Evolutionary conservation across 1,139 yeast genomes (phyloP), one percentile per base, ranked within the genome.

Genomic region (Kodamaea anthophila): DNA sequence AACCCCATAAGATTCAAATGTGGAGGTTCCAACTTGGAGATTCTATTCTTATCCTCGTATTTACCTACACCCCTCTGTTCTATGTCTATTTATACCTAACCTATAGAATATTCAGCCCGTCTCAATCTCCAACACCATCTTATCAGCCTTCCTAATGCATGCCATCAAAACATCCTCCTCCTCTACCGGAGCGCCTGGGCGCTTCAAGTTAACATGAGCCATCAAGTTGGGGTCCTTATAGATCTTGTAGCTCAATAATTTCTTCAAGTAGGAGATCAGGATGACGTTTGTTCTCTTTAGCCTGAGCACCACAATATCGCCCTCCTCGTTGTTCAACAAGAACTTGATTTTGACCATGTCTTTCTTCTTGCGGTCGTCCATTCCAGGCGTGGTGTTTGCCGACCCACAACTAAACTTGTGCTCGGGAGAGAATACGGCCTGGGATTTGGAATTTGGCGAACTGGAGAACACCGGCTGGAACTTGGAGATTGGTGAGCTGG

Each of bases 341-440:
- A 61, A 48, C 38, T 61, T 60, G 28, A 61, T 49, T 34, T 60
- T 59, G 27, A 60, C 45, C 37, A 35, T 46, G 29, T 53, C 59
- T 5, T n/a, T 13, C 21, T 28, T 26, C 18, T 16, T 19, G 15
- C 26, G 15, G n/a, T n/a, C n/a, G n/a, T n/a, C n/a, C n/a, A n/a
- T n/a, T n/a, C n/a, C n/a, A n/a, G n/a, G n/a, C n/a, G n/a, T n/a
- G n/a, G n/a, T n/a, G n/a, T n/a, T n/a, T n/a, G n/a, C n/a, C n/a
- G n/a, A n/a, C n/a, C n/a, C n/a, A n/a, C n/a, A n/a, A n/a, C n/a
- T n/a, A n/a, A n/a, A n/a, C n/a, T n/a, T 16, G 8, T 16, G 8
- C 18, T 16, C 8, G 18, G 9, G 18, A 9, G 18, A 6, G 18
- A 16, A 6, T 16, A 6, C 18, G 18, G 18, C 18, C 9, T 16